Base-by-base conservation (phyloP, 1,284 basidiomycete genomes). In the Quambalaria eucalypti region DNA sequence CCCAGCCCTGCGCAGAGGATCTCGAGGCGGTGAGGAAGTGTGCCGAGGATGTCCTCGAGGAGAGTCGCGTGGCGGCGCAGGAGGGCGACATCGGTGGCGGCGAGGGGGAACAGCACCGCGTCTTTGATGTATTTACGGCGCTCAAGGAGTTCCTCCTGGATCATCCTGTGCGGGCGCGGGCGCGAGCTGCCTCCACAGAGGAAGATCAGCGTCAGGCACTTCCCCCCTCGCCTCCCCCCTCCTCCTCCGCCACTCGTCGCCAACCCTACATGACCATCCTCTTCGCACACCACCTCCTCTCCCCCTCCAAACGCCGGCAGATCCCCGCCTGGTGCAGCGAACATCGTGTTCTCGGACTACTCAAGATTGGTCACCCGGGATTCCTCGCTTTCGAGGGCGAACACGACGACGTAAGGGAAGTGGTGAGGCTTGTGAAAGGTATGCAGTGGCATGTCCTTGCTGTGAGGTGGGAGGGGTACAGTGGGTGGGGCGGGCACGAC, bases 381-480 rank as follows among this genome's bases (percentile, higher is more conserved):
- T 69, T 57, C 28, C 60, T 69, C 5, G 60, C 56, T 49, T 69
- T 67, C 48, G 67, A 69, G 51, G 67, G 67, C n/a, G 48, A 52
- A 8, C 8, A 47, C 0, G 28, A 46, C 1, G 57, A 58, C 5
- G 65, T 69, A 19, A 63, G 61, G 10, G 63, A 69, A 44, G 65
- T 69, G 50, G 52, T 64, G 1, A 49, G 59, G 5, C 36, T 63
- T 4, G 57, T 68, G 33, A 69, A 68, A 31, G 61, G 47, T 14
- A 33, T 65, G 9, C 65, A 67, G 42, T 69, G 65, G 67, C 63
- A 63, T 28, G 67, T 63, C 2, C 51, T 69, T 16, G 52, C 55
- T 33, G 55, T 64, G 1, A 52, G 63, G 2, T 48, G 57, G 10
- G 53, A 67, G 4, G 56, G 48, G 10, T 42, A 28, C 4, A 60